Percentiles rank a stretch among this genome's conserved stretches.
These are phyloP conservation scores for Erythrophleum fordii DNA, from an alignment of 306 rosid species.

Conservation along the genomic window DNA sequence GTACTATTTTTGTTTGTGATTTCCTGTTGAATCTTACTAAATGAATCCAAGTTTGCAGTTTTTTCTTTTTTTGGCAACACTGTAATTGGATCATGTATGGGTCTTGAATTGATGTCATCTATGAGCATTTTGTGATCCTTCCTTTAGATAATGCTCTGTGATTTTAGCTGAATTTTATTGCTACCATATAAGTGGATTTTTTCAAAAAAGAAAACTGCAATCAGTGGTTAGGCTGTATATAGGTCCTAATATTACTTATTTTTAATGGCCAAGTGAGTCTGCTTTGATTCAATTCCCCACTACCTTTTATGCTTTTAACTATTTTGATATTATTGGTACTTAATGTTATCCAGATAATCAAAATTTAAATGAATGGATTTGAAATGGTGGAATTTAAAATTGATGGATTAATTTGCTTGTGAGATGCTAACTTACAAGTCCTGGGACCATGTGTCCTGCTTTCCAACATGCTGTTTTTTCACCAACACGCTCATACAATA, in stretches of 20 bases:
- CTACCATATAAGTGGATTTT: not conserved
- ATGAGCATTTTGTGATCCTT: not conserved
- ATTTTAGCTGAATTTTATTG: not conserved
- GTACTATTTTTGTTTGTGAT: not conserved
- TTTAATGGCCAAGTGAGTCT: not conserved
- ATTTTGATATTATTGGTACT: not conserved
- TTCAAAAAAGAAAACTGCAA: not conserved
- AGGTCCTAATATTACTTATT: not conserved
- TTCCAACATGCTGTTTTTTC: not conserved
- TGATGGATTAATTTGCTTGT: not conserved
- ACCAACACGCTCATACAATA: not conserved
- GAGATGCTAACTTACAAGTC: constrained; percentile 50
- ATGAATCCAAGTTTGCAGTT: not conserved
- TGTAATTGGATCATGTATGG: not conserved
- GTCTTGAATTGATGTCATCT: not conserved
- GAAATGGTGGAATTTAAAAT: constrained; percentile 14
- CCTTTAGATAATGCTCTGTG: not conserved
- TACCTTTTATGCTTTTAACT: not conserved
- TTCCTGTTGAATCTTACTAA: not conserved
- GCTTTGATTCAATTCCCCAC: not conserved
- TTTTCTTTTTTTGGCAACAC: not conserved
- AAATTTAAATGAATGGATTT: constrained; percentile 8
- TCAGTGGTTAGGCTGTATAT: not conserved
- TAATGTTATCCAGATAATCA: not conserved
- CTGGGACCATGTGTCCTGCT: constrained; percentile 75